Percentiles rank a stretch among this genome's conserved stretches.
phyloP scores from a whole-genome alignment of 805 yeast species.

The Lachancea quebecensis region DNA sequence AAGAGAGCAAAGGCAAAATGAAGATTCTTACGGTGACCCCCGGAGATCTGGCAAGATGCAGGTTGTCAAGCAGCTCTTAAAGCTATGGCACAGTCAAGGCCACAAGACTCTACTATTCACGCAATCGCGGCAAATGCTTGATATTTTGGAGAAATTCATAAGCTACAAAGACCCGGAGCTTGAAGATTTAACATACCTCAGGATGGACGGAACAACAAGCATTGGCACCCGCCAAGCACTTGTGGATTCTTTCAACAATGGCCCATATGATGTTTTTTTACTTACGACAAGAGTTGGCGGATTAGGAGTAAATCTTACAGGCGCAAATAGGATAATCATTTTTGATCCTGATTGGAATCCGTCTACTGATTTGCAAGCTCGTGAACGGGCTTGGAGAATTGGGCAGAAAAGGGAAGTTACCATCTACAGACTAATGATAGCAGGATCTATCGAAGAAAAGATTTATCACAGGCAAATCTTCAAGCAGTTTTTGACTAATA shows the following conservation, averaged over 20 bases:
- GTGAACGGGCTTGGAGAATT: constrained; percentile 95
- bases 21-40: constrained; percentile 46
- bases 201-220: constrained; percentile 95
- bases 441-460: constrained; percentile 94
- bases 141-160: constrained; percentile 69
- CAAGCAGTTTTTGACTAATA: constrained; percentile 88
- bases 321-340: constrained; percentile 90
- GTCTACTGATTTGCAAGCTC: constrained; percentile 91
- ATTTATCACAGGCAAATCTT: constrained; percentile 95
- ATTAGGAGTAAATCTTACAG: constrained; percentile 85
- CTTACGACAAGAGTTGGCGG: constrained; percentile 96
- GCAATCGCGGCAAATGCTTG: constrained; percentile 91
- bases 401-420: constrained; percentile 92
- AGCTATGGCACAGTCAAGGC: constrained; percentile 68
- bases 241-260: constrained; percentile 74
- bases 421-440: constrained; percentile 84
- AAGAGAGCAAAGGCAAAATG: constrained; percentile 29
- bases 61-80: constrained; percentile 68
- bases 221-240: constrained; percentile 68
- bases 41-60: constrained; percentile 81
- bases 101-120: constrained; percentile 82
- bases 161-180: constrained; percentile 32
- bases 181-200: constrained; percentile 43
- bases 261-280: constrained; percentile 57
- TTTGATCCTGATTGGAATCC: constrained; percentile 99